Evolutionary conservation across 106 monocot genomes (phyloP).

Genomic region (Chionographis japonica): DNA sequence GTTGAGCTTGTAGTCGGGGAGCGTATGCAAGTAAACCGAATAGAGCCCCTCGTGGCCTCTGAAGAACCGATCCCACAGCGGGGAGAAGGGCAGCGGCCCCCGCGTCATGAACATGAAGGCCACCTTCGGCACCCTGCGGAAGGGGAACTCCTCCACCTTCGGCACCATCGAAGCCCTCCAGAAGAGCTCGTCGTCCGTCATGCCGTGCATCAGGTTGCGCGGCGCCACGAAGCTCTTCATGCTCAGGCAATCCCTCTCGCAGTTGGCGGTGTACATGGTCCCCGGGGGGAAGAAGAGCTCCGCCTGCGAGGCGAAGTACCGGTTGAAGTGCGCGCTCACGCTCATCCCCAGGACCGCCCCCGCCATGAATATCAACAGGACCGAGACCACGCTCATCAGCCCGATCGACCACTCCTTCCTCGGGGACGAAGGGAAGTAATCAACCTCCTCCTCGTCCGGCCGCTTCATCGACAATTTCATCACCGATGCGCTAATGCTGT

Average conservation of each 20-base stretch:
- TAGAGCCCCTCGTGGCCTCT: constrained; percentile 58
- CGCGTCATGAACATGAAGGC: constrained; percentile 85
- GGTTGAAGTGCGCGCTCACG: constrained; percentile 34
- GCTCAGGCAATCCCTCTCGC: constrained; percentile 29
- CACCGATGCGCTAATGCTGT: background rate
- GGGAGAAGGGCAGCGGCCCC: constrained; percentile 66
- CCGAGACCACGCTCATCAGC: constrained; percentile 43
- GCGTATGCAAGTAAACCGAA: constrained; percentile 69
- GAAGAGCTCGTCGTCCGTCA: constrained; percentile 79
- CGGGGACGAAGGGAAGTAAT: constrained; percentile 31
- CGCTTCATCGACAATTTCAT: constrained; percentile 35
- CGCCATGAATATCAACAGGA: constrained; percentile 65
- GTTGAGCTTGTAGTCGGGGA: constrained; percentile 68
- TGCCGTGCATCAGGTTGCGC: constrained; percentile 35
- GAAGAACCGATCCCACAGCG: constrained; percentile 86
- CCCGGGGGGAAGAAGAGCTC: constrained; percentile 66
- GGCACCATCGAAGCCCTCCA: constrained; percentile 89
- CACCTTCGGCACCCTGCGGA: constrained; percentile 72
- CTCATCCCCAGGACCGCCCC: constrained; percentile 61
- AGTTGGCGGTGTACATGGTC: constrained; percentile 26
- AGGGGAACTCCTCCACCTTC: constrained; percentile 56
- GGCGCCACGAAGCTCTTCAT: constrained; percentile 57
- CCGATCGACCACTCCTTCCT: constrained; percentile 52
- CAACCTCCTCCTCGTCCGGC: constrained; percentile 23
- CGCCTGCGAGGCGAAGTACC: constrained; percentile 27